Conservation (phyloP, 2,329 filamentous ascomycete species). For the Cladosporium velox region DNA sequence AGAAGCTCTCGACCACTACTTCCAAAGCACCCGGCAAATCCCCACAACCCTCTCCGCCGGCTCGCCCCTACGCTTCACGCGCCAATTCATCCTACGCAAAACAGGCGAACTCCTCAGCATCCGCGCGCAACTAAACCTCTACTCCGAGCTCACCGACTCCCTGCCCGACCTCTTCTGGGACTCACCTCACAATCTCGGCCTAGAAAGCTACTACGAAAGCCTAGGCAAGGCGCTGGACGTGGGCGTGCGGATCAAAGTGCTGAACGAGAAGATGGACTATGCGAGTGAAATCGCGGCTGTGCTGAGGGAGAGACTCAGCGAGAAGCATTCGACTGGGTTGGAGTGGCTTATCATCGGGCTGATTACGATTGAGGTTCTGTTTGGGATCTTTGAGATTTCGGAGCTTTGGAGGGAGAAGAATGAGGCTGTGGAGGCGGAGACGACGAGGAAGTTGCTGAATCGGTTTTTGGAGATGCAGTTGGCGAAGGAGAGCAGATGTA, state of each 20-base stretch:
- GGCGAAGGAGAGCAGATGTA: slow-evolving; percentile 8
- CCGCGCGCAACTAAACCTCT: slow-evolving; percentile 90
- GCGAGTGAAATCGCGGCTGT: slow-evolving; percentile 93
- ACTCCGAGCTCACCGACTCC: slow-evolving; percentile 93
- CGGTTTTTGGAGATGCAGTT: slow-evolving; percentile 40
- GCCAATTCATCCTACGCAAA: slow-evolving; percentile 84
- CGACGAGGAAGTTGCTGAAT: slow-evolving; percentile 44
- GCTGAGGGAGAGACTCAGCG: slow-evolving; percentile 81
- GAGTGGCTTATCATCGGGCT: slow-evolving; percentile 96
- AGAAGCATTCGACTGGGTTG: slow-evolving; percentile 82
- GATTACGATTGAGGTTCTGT: slow-evolving; percentile 87
- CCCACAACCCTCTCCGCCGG: slow-evolving; percentile 74
- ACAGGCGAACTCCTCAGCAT: slow-evolving; percentile 89
- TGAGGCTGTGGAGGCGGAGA: slow-evolving; percentile 45
- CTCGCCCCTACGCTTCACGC: slow-evolving; percentile 62
- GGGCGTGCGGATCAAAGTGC: slow-evolving; percentile 80
- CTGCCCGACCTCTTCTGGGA: slow-evolving; percentile 98
- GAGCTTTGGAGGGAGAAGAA: slow-evolving; percentile 66
- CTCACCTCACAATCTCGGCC: slow-evolving; percentile 77
- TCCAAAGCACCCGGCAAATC: slow-evolving; percentile 81
- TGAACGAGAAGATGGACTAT: slow-evolving; percentile 98
- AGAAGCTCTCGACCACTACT: slow-evolving; percentile 77
- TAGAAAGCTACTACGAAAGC: slow-evolving; percentile 94
- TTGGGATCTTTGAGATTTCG: slow-evolving; percentile 66
- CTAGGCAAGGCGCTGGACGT: slow-evolving; percentile 90